phyloP scores from a whole-genome alignment of 106 monocot species.

The Amphibolis antarctica region DNA sequence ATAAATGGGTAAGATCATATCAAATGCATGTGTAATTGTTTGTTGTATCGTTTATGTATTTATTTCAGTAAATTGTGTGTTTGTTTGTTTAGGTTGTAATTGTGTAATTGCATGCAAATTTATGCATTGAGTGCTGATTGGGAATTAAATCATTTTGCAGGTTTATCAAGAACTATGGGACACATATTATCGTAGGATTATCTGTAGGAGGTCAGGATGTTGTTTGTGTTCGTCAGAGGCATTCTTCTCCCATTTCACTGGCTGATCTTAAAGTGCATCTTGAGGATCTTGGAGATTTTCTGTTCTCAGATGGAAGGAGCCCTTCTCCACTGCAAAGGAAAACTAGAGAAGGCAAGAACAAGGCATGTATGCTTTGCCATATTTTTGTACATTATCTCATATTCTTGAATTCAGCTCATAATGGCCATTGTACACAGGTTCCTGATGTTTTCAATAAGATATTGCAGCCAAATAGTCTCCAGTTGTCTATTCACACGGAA shows the following conservation, averaged over 20 bases:
- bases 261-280: conserved; percentile 70
- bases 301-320: conserved; percentile 75
- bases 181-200: conserved; percentile 80
- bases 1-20: too few relatives aligned
- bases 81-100: too few relatives aligned
- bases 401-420: background rate
- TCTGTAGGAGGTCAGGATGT: conserved; percentile 79
- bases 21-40: too few relatives aligned
- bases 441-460: conserved; percentile 74
- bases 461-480: conserved; percentile 61
- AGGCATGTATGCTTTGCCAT: conserved; percentile 29
- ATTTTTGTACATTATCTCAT: background rate
- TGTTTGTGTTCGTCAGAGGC: conserved; percentile 57
- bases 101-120: too few relatives aligned
- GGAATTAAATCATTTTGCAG: conserved; percentile 17
- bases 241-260: conserved; percentile 47
- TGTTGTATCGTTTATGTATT: too few relatives aligned
- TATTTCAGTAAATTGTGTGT: too few relatives aligned
- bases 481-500: conserved; percentile 53
- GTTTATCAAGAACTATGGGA: conserved; percentile 80
- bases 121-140: background rate
- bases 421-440: conserved; percentile 28
- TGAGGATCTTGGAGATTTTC: conserved; percentile 76
- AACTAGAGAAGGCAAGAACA: conserved; percentile 52
- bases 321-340: conserved; percentile 54